phyloP scores from a whole-genome alignment of 78 protist genomes.

The Tieghemostelium lacteum region DNA sequence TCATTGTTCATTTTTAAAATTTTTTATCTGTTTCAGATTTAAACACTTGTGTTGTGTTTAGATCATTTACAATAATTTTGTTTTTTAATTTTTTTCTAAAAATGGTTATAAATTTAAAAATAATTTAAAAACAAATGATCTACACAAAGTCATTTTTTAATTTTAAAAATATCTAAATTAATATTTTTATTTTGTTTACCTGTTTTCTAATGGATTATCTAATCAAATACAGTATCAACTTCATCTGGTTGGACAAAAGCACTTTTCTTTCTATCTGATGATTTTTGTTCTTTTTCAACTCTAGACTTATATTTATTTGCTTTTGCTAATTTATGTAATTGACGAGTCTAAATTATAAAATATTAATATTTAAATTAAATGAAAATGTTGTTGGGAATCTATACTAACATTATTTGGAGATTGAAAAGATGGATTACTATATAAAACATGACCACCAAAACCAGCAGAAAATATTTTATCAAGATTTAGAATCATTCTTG shows the following conservation, averaged over 20 bases:
- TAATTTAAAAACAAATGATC: too few relatives aligned
- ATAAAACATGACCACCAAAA: conserved; percentile 80
- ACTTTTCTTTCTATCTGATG: conserved; percentile 8
- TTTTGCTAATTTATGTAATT: conserved; percentile 24
- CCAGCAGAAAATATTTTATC: conserved; percentile 86
- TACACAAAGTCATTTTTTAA: too few relatives aligned
- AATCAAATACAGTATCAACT: conserved; percentile 42
- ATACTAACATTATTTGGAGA: conserved; percentile 56
- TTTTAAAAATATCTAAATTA: too few relatives aligned
- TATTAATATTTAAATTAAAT: too few relatives aligned
- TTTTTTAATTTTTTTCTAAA: too few relatives aligned
- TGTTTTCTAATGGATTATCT: too few relatives aligned
- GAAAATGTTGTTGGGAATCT: not conserved
- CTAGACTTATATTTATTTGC: conserved; percentile 33
- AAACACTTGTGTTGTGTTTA: too few relatives aligned
- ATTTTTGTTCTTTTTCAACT: conserved; percentile 4
- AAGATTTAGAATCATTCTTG: conserved; percentile 91
- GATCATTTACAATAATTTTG: too few relatives aligned
- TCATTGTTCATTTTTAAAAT: too few relatives aligned
- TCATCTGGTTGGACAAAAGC: conserved; percentile 52
- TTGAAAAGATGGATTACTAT: conserved; percentile 52
- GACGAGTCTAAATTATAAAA: conserved; percentile 11
- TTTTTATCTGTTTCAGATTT: too few relatives aligned
- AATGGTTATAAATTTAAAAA: too few relatives aligned
- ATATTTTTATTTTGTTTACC: too few relatives aligned